Evolutionary conservation across 2,329 filamentous ascomycete species (phyloP), one percentile per base, ranked within the genome.

Genomic region (Tricladium varicosporioides): DNA sequence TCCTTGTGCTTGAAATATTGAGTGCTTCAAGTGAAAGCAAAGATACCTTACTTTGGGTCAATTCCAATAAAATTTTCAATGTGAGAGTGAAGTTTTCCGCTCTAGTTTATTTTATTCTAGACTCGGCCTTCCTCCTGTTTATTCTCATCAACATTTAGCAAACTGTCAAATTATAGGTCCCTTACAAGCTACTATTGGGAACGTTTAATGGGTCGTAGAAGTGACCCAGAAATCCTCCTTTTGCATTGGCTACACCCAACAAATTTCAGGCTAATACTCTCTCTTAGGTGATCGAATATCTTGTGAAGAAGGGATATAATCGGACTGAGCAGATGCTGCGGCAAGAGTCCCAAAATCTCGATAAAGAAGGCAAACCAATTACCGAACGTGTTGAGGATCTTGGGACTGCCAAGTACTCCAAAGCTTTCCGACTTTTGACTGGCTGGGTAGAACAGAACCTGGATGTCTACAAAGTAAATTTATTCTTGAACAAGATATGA

Each of bases 271-370:
- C 58, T 62, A 42, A 61, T 47, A 15, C 49, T 18, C 53, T 45
- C 16, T 3, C 19, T 36, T 67, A 89, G 86, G 87, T 99, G 2
- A 92, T 96, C 8, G 94, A 99, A 67, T 99, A 99, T 72, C 80
- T 99, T 1, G 84, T 92, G 2, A 99, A 99, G 73, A 92, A 97
- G 64, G 94, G 94, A 0, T 99, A 97, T 73, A 92, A 87, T 53
- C 83, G 89, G 19, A 97, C 94, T 0, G 94, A 99, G 73, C 90
- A 93, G 16, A 90, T 94, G 71, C 89, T 99, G 53, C 85, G 94
- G 45, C 88, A 91, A 72, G 94, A 99, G 73, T 96, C 92, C 1
- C 86, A 89, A 19, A 86, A 92, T 65, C 81, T 94, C 44, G 90
- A 93, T 56, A 81, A 87, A 18, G 90, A 92, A 71, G 92, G 92